These are phyloP conservation scores for Castanea crenata DNA, from an alignment of 306 rosid species.

Conservation along the genomic window DNA sequence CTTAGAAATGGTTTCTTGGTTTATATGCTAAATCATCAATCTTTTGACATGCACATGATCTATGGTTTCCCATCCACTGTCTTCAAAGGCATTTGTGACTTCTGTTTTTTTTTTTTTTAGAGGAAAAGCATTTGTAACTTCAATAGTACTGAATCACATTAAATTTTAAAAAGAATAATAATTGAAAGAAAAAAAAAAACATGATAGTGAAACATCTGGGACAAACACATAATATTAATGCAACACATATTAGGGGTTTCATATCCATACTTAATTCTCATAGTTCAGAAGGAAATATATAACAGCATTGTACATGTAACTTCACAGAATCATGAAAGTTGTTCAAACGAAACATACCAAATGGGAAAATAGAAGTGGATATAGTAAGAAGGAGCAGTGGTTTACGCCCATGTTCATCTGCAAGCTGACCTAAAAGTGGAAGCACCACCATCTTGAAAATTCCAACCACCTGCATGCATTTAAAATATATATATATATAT, in stretches of 20 bases:
- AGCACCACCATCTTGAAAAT: slow-evolving; percentile 35
- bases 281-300: not conserved
- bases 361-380: too few species aligned
- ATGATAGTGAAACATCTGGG: not conserved
- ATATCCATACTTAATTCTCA: not conserved
- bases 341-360: too few species aligned
- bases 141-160: too few species aligned
- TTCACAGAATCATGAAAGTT: not conserved
- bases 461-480: too few species aligned
- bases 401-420: slow-evolving; percentile 81
- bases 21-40: too few species aligned
- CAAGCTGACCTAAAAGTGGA: slow-evolving; percentile 82
- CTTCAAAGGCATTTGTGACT: not conserved
- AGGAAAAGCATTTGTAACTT: too few species aligned
- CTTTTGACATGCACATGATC: too few species aligned
- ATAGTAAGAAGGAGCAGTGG: slow-evolving; percentile 56
- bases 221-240: not conserved
- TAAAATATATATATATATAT: too few species aligned
- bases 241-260: not conserved
- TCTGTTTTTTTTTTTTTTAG: too few species aligned
- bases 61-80: too few species aligned
- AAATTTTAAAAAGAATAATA: not conserved
- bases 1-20: too few species aligned
- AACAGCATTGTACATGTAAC: not conserved
- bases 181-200: not conserved